Base-by-base conservation (phyloP, 2,329 filamentous ascomycete genomes). In the Neofusicoccum sp. region DNA sequence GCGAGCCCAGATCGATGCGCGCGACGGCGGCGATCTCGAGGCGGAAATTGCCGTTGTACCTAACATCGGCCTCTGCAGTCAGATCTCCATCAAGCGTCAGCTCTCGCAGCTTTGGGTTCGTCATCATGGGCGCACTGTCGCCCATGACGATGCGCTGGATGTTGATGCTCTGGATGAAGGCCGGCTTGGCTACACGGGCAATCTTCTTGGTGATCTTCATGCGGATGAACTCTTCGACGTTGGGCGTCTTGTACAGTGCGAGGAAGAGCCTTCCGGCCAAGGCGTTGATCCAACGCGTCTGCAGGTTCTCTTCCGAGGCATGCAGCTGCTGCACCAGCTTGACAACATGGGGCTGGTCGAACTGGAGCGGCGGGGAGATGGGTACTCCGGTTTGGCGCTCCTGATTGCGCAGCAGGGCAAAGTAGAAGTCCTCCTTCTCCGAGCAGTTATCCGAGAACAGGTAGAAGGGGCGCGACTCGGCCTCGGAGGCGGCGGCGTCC, bases 351-450 rank as follows among this genome's bases (percentile, higher is more conserved):
- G 90, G 89, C 14, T 92, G 86, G 34, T 96, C 90, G 70, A 96
- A 96, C 12, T 88, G 83, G 66, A 91, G 85, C 8, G 91, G 89
- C 36, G 52, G 48, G 6, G 60, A 83, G 83, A 0, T 93, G 92
- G 1, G 87, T 84, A 22, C 81, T 80, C 61, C 82, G 63, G 86
- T 82, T 14, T 85, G 84, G 69, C 89, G 87, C 68, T 93, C 89
- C 73, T 96, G 91, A 67, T 93, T 96, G 70, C 89, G 88, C 43
- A 99, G 81, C 69, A 99, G 82, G 11, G 94, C 91, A 77, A 97
- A 94, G 76, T 99, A 99, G 77, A 99, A 98, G 74, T 99, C 95
- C 76, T 99, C 95, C 76, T 99, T 99, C 50, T 95, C 92, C 0
- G 93, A 97, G 74, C 92, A 92, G 71, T 96, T 97, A 68, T 98